Conservation (phyloP, 2,329 filamentous ascomycete species). For the Pseudocercospora vitis region DNA sequence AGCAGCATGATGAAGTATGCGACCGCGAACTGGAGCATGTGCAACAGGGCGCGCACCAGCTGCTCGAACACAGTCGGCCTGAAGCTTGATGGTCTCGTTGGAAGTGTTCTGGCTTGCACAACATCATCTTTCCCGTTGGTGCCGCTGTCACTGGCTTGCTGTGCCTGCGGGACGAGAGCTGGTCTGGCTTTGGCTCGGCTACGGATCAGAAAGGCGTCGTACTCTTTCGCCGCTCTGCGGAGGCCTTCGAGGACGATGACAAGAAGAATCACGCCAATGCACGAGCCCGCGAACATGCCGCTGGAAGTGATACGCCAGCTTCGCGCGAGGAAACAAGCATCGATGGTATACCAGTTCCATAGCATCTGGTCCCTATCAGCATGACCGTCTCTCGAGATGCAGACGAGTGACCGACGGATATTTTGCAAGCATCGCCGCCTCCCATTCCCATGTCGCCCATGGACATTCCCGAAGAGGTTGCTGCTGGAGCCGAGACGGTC, state of each 20-base stretch:
- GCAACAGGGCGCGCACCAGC: constrained; percentile 63
- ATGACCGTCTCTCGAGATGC: not conserved
- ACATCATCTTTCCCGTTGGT: not conserved
- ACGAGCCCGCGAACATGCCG: constrained; percentile 75
- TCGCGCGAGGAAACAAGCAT: constrained; percentile 67
- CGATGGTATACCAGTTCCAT: constrained; percentile 75
- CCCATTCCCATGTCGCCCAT: constrained; percentile 30
- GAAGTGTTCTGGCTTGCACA: not conserved
- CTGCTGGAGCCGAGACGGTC: constrained; percentile 14
- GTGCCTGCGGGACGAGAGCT: not conserved
- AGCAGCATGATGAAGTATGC: constrained; percentile 75
- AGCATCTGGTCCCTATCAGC: constrained; percentile 60
- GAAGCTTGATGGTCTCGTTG: constrained; percentile 23
- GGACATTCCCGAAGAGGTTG: constrained; percentile 26
- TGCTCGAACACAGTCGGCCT: constrained; percentile 66
- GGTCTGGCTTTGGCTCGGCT: constrained; percentile 2
- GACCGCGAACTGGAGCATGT: constrained; percentile 70
- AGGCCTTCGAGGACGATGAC: constrained; percentile 71
- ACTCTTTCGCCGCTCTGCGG: constrained; percentile 69
- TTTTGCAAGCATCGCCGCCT: constrained; percentile 37
- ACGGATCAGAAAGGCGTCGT: constrained; percentile 55
- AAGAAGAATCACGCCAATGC: constrained; percentile 74
- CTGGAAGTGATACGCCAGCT: constrained; percentile 69
- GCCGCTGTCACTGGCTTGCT: constrained; percentile 10
- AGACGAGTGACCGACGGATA: constrained; percentile 36